A percentile compares a stretch with the other conserved stretches of the same genome.
These are phyloP conservation scores for Coniochaeta sp. DNA, from an alignment of 2,329 filamentous ascomycete genomes.

Conservation along the genomic window DNA sequence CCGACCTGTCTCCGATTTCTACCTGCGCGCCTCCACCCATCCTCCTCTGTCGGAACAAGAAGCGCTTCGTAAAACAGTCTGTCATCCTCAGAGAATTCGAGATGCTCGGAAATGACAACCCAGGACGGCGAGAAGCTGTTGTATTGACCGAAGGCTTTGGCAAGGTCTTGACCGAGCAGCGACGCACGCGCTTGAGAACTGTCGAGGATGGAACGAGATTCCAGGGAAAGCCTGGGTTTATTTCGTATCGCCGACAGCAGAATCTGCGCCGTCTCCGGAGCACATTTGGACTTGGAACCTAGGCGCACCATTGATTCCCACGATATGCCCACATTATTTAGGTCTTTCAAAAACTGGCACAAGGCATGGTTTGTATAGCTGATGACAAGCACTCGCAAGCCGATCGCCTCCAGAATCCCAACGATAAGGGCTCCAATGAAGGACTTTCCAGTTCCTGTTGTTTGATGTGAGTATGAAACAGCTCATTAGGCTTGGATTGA, in stretches of 20 bases:
- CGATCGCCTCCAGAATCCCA: conserved; percentile 44
- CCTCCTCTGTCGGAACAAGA: conserved; percentile 31
- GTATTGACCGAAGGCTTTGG: conserved; percentile 8
- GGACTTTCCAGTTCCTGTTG: conserved; percentile 63
- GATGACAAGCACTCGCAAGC: conserved; percentile 52
- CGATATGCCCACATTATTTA: conserved; percentile 51
- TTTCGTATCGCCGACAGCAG: conserved; percentile 21
- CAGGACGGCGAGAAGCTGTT: conserved; percentile 6
- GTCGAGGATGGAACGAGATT: conserved; percentile 36
- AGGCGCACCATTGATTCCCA: conserved; percentile 47
- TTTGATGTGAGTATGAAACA: neutral
- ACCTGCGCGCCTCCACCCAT: conserved; percentile 39
- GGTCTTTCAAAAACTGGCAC: conserved; percentile 58
- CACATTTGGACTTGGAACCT: conserved; percentile 54
- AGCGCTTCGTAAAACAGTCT: conserved; percentile 50
- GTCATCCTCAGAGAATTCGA: conserved; percentile 45
- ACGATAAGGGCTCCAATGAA: conserved; percentile 61
- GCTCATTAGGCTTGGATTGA: neutral
- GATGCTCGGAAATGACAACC: conserved; percentile 27
- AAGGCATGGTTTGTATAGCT: conserved; percentile 63
- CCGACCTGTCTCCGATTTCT: conserved; percentile 33
- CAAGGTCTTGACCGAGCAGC: conserved; percentile 11
- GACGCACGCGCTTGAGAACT: conserved; percentile 25
- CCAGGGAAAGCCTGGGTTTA: conserved; percentile 10
- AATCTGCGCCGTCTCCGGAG: conserved; percentile 36